These are phyloP conservation scores for Pelargonium fulgidum DNA, from an alignment of 441 rosid species.

Conservation along the genomic window DNA sequence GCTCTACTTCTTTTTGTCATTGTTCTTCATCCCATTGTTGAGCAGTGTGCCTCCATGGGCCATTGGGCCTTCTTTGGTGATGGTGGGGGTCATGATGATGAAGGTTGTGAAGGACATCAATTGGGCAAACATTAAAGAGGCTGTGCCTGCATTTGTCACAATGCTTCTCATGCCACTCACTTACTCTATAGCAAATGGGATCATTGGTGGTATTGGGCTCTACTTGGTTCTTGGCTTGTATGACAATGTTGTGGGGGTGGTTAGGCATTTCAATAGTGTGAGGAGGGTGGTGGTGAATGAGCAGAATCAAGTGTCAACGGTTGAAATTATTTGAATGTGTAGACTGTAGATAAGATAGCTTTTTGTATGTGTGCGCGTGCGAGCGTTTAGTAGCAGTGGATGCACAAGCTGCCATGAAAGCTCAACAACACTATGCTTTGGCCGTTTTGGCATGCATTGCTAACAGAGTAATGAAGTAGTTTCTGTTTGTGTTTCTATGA, in stretches of 20 bases:
- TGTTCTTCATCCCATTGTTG: slow-evolving; percentile 65
- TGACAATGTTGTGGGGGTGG: slow-evolving; percentile 28
- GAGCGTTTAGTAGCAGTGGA: too few species aligned
- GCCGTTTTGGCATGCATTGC: too few species aligned
- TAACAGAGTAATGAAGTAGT: too few species aligned
- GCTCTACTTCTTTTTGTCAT: slow-evolving; percentile 44
- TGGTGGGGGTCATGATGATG: slow-evolving; percentile 87
- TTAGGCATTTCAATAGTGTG: slow-evolving; percentile 33
- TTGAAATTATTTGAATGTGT: slow-evolving; percentile 32
- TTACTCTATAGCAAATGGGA: slow-evolving; percentile 76
- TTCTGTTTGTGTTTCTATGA: too few species aligned
- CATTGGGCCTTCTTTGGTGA: slow-evolving; percentile 67
- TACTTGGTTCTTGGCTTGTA: slow-evolving; percentile 53
- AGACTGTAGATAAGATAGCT: too few species aligned
- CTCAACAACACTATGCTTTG: too few species aligned
- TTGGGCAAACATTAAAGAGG: slow-evolving; percentile 63
- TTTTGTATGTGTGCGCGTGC: too few species aligned
- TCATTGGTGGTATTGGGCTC: slow-evolving; percentile 68
- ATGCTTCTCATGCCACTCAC: slow-evolving; percentile 81
- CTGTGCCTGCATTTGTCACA: slow-evolving; percentile 74
- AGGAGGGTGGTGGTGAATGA: slow-evolving; percentile 46
- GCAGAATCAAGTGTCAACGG: slow-evolving; percentile 50
- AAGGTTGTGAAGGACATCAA: slow-evolving; percentile 61
- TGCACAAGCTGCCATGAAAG: too few species aligned
- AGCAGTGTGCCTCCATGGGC: slow-evolving; percentile 87